These are phyloP conservation scores for Alternaria gaisen DNA, from an alignment of 2,329 filamentous ascomycete species.

Conservation along the genomic window DNA sequence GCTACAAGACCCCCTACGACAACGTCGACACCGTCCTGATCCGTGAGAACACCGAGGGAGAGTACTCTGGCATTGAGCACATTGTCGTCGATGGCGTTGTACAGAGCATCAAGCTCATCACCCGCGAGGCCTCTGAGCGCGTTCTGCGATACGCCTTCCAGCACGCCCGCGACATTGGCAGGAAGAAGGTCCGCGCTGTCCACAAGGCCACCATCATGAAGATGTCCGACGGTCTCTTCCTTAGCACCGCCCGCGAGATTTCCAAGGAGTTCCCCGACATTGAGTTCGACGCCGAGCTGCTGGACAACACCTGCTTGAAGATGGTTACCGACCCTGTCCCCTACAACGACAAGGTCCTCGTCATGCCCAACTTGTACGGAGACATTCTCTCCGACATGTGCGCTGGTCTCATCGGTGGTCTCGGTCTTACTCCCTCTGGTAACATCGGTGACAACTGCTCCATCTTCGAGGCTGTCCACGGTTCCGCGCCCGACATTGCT, in stretches of 20 bases:
- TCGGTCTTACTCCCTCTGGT: constrained; percentile 94
- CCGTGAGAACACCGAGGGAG: constrained; percentile 99
- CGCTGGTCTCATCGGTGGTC: constrained; percentile 95
- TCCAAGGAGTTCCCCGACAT: constrained; percentile 95
- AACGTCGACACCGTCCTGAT: constrained; percentile 96
- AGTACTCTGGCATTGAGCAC: constrained; percentile 99
- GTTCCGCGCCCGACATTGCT: constrained; percentile 94
- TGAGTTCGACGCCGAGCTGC: constrained; percentile 96
- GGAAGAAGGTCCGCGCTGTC: constrained; percentile 95
- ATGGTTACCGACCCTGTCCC: constrained; percentile 95
- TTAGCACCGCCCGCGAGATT: constrained; percentile 83
- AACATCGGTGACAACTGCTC: constrained; percentile 99
- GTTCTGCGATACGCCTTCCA: constrained; percentile 98
- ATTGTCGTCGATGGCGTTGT: constrained; percentile 97
- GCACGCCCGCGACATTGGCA: constrained; percentile 90
- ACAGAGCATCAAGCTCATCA: constrained; percentile 99
- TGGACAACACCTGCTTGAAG: constrained; percentile 99
- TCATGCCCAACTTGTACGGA: constrained; percentile 97
- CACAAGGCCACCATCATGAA: constrained; percentile 99
- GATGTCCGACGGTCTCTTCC: constrained; percentile 98
- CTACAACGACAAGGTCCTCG: constrained; percentile 99
- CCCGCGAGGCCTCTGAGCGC: constrained; percentile 90
- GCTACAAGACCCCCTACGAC: constrained; percentile 99
- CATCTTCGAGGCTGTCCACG: constrained; percentile 99
- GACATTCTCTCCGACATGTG: constrained; percentile 99